Evolutionary conservation across 305 asterid genomes (phyloP).

Genomic region (Caryopteris hybrid): DNA sequence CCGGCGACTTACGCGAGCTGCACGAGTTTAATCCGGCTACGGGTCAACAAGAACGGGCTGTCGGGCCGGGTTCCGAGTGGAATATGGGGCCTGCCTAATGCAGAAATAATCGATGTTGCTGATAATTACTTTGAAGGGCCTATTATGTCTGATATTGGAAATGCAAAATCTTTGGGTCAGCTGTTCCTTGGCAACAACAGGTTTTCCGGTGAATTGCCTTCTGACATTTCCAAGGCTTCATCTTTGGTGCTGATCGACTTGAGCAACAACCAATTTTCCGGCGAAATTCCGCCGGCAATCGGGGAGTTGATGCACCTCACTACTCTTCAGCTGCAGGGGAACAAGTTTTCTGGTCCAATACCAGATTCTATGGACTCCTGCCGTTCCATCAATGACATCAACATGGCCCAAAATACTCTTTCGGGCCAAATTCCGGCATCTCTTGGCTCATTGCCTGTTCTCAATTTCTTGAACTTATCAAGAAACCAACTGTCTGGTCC

Average conservation of each 20-base stretch:
- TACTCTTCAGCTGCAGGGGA: slow-evolving; percentile 47
- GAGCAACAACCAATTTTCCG: slow-evolving; percentile 57
- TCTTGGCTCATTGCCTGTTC: slow-evolving; percentile 50
- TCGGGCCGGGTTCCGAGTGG: slow-evolving; percentile 71
- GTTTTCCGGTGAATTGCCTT: slow-evolving; percentile 61
- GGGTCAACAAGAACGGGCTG: slow-evolving; percentile 61
- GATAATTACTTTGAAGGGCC: slow-evolving; percentile 59
- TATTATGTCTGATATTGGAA: slow-evolving; percentile 49
- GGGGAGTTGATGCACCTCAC: slow-evolving; percentile 57
- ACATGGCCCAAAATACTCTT: slow-evolving; percentile 58
- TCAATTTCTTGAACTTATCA: slow-evolving; percentile 72
- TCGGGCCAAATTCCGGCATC: slow-evolving; percentile 57
- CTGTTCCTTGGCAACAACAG: slow-evolving; percentile 49
- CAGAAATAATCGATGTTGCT: slow-evolving; percentile 47
- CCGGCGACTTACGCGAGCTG: slow-evolving; percentile 63
- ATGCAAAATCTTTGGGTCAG: slow-evolving; percentile 53
- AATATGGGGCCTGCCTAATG: slow-evolving; percentile 70
- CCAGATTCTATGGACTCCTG: slow-evolving; percentile 75
- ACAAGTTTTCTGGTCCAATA: slow-evolving; percentile 55
- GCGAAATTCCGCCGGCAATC: slow-evolving; percentile 50
- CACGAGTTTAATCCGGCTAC: slow-evolving; percentile 44
- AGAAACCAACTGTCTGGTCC: slow-evolving; percentile 64
- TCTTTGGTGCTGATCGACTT: slow-evolving; percentile 46
- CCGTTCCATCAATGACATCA: slow-evolving; percentile 44
- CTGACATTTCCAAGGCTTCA: slow-evolving; percentile 44